phyloP scores from a whole-genome alignment of 768 basidiomycete genomes.

The Phlegmacium glaucopus region DNA sequence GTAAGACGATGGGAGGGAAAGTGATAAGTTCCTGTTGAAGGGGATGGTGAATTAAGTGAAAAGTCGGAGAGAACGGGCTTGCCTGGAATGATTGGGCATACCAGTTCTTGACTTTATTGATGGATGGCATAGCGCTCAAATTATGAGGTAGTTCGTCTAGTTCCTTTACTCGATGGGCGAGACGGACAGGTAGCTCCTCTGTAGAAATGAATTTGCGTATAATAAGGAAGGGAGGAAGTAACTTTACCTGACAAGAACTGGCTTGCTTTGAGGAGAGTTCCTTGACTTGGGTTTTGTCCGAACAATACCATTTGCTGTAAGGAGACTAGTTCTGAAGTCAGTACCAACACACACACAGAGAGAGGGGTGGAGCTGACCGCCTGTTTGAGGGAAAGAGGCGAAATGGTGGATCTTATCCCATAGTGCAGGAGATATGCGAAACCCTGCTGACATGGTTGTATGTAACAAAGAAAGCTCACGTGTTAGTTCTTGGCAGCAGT shows the following conservation, averaged over 20 bases:
- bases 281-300: slow-evolving; percentile 93
- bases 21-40: slow-evolving; percentile 75
- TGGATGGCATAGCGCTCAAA: slow-evolving; percentile 86
- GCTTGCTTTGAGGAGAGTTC: slow-evolving; percentile 88
- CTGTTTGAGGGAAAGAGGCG: slow-evolving; percentile 90
- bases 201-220: slow-evolving; percentile 4
- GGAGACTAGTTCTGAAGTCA: slow-evolving; percentile 55
- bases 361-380: slow-evolving; percentile 47
- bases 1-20: slow-evolving; percentile 76
- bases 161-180: slow-evolving; percentile 95
- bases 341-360: slow-evolving; percentile 42
- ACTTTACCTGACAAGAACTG: slow-evolving; percentile 76
- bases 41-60: not conserved
- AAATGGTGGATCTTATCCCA: slow-evolving; percentile 94
- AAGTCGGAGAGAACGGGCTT: slow-evolving; percentile 19
- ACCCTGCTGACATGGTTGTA: slow-evolving; percentile 50
- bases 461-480: too few relatives aligned
- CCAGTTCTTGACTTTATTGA: slow-evolving; percentile 96
- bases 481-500: too few relatives aligned
- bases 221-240: not conserved
- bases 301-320: slow-evolving; percentile 98
- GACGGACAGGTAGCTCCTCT: slow-evolving; percentile 94
- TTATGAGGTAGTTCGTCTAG: slow-evolving; percentile 92
- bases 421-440: slow-evolving; percentile 71
- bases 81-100: slow-evolving; percentile 99